These are phyloP conservation scores for Colletotrichum sp. DNA, from an alignment of 2,329 filamentous ascomycete genomes.

Conservation along the genomic window DNA sequence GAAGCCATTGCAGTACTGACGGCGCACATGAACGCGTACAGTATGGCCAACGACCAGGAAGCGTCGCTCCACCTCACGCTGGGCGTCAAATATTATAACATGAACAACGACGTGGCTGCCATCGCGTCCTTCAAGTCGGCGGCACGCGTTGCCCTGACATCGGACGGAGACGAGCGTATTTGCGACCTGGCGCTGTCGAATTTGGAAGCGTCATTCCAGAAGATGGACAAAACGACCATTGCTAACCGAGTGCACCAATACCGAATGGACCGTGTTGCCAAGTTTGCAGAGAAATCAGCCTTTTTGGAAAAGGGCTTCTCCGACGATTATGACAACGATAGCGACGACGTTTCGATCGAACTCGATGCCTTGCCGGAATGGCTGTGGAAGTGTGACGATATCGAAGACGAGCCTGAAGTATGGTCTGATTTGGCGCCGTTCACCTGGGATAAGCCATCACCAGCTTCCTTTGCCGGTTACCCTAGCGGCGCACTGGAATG, in stretches of 20 bases:
- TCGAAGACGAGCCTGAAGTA: background rate
- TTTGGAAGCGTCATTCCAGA: conserved; percentile 31
- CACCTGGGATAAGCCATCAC: conserved; percentile 1
- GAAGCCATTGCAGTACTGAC: conserved; percentile 33
- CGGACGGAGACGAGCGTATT: conserved; percentile 34
- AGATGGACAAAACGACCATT: conserved; percentile 22
- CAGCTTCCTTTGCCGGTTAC: background rate
- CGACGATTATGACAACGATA: conserved; percentile 7
- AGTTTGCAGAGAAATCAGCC: conserved; percentile 31
- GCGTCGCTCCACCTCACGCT: conserved; percentile 34
- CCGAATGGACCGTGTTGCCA: conserved; percentile 29
- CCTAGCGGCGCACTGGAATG: background rate
- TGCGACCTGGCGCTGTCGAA: conserved; percentile 36
- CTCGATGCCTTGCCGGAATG: conserved; percentile 14
- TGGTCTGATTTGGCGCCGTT: conserved; percentile 8
- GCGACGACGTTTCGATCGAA: background rate
- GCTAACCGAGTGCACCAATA: conserved; percentile 30
- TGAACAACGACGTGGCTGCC: conserved; percentile 29
- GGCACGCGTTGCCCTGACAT: conserved; percentile 28
- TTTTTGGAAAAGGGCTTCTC: conserved; percentile 5
- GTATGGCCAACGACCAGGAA: conserved; percentile 32
- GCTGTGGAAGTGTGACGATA: conserved; percentile 15
- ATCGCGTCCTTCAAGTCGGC: conserved; percentile 32
- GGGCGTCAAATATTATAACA: conserved; percentile 34
- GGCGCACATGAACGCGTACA: conserved; percentile 29